Evolutionary conservation across 2,329 filamentous ascomycete genomes (phyloP).

Genomic region (Neoscytalidium dimidiatum): DNA sequence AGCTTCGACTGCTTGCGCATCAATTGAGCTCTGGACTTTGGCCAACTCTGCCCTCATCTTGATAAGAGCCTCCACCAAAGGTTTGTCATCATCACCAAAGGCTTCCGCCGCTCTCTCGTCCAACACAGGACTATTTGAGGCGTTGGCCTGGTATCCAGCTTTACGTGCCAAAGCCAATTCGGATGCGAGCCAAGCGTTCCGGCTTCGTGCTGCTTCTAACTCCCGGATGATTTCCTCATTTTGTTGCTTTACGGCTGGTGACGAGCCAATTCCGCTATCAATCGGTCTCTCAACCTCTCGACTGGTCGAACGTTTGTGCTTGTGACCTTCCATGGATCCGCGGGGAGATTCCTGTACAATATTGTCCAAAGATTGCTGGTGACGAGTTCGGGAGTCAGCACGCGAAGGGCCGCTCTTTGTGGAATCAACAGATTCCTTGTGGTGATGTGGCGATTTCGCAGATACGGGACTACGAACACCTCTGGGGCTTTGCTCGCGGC

Average conservation of each 20-base stretch:
- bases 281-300: slow-evolving; percentile 44
- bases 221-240: slow-evolving; percentile 81
- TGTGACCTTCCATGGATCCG: slow-evolving; percentile 19
- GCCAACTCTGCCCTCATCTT: slow-evolving; percentile 87
- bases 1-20: slow-evolving; percentile 81
- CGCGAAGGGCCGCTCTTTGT: neutral
- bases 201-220: slow-evolving; percentile 77
- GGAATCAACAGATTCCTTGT: slow-evolving; percentile 39
- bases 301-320: slow-evolving; percentile 32
- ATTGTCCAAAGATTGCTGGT: slow-evolving; percentile 8
- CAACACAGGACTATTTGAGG: slow-evolving; percentile 69
- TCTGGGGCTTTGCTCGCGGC: neutral
- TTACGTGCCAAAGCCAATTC: slow-evolving; percentile 91
- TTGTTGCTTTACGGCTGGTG: slow-evolving; percentile 62
- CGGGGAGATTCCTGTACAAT: slow-evolving; percentile 10
- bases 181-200: slow-evolving; percentile 96
- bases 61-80: slow-evolving; percentile 86
- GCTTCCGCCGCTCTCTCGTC: slow-evolving; percentile 76
- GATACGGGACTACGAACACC: neutral
- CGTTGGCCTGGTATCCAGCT: slow-evolving; percentile 77
- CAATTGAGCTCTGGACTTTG: slow-evolving; percentile 86
- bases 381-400: slow-evolving; percentile 1
- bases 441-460: slow-evolving; percentile 25
- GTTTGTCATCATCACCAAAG: slow-evolving; percentile 89
- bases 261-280: slow-evolving; percentile 62